These are phyloP conservation scores for Albatrellus ellisii DNA, from an alignment of 768 basidiomycete genomes.

Conservation along the genomic window DNA sequence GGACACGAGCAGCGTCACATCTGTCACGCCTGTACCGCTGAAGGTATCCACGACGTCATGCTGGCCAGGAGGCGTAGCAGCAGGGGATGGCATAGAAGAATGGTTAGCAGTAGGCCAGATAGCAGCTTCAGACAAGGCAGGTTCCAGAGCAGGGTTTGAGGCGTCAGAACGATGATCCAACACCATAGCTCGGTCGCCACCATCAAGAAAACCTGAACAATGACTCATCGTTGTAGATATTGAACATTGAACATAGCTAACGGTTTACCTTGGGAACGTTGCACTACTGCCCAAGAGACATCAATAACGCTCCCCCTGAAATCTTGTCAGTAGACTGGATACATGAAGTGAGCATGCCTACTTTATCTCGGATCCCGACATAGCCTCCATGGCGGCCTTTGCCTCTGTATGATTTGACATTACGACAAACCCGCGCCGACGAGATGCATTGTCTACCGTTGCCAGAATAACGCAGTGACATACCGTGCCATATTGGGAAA, in stretches of 20 bases:
- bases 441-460: slow-evolving; percentile 73
- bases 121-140: not conserved
- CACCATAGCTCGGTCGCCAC: slow-evolving; percentile 61
- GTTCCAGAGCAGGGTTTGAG: not conserved
- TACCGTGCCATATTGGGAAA: slow-evolving; percentile 53
- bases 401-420: slow-evolving; percentile 69
- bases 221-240: slow-evolving; percentile 4
- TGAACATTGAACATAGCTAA: not conserved
- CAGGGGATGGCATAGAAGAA: too few species aligned
- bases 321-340: slow-evolving; percentile 3
- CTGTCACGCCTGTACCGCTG: too few species aligned
- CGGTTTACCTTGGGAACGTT: slow-evolving; percentile 60
- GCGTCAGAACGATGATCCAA: slow-evolving; percentile 31
- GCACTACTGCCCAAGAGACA: slow-evolving; percentile 81
- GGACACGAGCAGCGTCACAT: slow-evolving; percentile 49
- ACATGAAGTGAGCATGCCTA: slow-evolving; percentile 19
- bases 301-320: slow-evolving; percentile 62
- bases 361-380: slow-evolving; percentile 64
- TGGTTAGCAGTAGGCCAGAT: too few species aligned
- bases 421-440: slow-evolving; percentile 73
- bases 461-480: slow-evolving; percentile 72
- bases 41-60: too few species aligned
- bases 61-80: too few species aligned
- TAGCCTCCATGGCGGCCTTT: slow-evolving; percentile 45
- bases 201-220: slow-evolving; percentile 58